These are phyloP conservation scores for Colletotrichum nymphaeae DNA, from an alignment of 2,329 filamentous ascomycete genomes.

Conservation along the genomic window DNA sequence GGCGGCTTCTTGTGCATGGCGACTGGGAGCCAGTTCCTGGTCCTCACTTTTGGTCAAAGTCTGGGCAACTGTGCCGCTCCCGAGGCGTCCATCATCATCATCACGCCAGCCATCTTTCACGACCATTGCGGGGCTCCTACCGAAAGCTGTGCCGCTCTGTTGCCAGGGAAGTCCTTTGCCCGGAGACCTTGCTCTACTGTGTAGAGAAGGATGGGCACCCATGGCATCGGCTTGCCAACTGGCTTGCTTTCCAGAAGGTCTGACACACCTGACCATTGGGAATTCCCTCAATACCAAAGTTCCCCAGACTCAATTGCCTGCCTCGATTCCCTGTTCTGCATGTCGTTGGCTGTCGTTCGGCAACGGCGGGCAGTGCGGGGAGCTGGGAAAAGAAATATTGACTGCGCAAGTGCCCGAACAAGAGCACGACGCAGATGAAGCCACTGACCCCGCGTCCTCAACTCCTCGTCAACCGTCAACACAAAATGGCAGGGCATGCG, in stretches of 20 bases:
- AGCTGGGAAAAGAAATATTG: neutral
- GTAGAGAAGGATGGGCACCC: neutral
- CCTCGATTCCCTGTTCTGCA: no score
- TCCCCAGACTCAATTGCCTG: neutral
- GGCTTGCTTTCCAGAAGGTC: neutral
- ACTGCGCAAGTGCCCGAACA: neutral
- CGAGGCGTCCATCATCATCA: slow-evolving; percentile 10
- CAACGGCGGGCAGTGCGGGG: no score
- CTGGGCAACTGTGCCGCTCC: slow-evolving; percentile 22
- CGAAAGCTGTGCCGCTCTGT: slow-evolving; percentile 20
- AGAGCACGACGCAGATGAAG: neutral
- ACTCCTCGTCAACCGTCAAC: neutral
- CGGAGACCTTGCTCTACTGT: neutral
- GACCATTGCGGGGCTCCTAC: neutral
- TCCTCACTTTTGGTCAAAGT: neutral
- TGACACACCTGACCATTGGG: neutral
- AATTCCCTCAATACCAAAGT: neutral
- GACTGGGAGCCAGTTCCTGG: slow-evolving; percentile 18
- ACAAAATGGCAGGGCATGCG: neutral
- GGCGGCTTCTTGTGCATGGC: neutral
- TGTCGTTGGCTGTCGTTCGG: no score
- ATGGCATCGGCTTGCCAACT: neutral
- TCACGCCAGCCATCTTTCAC: slow-evolving; percentile 1
- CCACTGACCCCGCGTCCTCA: no score
- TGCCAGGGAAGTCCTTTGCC: neutral